Conservation (phyloP, 1,139 yeast species). For the Keqinozyma sinolaborantium region DNA sequence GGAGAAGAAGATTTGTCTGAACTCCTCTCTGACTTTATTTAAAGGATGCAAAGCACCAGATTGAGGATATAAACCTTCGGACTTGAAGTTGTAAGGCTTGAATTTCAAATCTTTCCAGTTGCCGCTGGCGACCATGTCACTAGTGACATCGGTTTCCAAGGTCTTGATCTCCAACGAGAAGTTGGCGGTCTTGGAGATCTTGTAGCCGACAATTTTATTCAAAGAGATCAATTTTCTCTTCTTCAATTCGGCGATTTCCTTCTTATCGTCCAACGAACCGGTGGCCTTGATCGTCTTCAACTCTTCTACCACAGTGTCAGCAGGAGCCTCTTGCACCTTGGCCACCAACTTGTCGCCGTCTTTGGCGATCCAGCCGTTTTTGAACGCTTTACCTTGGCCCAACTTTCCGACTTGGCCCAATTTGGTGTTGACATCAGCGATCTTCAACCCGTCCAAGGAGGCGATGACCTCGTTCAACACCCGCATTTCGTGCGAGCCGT, state of each 20-base stretch:
- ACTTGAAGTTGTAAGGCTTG: constrained; percentile 93
- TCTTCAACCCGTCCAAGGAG: constrained; percentile 74
- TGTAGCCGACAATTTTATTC: constrained; percentile 73
- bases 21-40: constrained; percentile 94
- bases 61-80: constrained; percentile 84
- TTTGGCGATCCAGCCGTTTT: constrained; percentile 93
- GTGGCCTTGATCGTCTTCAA: constrained; percentile 55
- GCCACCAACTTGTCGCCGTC: constrained; percentile 77
- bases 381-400: constrained; percentile 98
- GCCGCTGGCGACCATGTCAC: constrained; percentile 82
- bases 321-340: constrained; percentile 48
- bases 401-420: constrained; percentile 82
- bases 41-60: constrained; percentile 97
- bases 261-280: constrained; percentile 58
- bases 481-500: constrained; percentile 90
- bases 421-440: constrained; percentile 72
- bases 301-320: constrained; percentile 65
- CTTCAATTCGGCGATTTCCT: constrained; percentile 79
- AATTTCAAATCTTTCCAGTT: constrained; percentile 82
- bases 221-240: constrained; percentile 83
- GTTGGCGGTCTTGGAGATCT: constrained; percentile 75
- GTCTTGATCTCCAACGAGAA: constrained; percentile 78
- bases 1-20: constrained; percentile 93
- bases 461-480: constrained; percentile 73
- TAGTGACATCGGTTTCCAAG: constrained; percentile 88